These are phyloP conservation scores for Geotrichum histeridarum DNA, from an alignment of 1,139 yeast genomes.

Conservation along the genomic window DNA sequence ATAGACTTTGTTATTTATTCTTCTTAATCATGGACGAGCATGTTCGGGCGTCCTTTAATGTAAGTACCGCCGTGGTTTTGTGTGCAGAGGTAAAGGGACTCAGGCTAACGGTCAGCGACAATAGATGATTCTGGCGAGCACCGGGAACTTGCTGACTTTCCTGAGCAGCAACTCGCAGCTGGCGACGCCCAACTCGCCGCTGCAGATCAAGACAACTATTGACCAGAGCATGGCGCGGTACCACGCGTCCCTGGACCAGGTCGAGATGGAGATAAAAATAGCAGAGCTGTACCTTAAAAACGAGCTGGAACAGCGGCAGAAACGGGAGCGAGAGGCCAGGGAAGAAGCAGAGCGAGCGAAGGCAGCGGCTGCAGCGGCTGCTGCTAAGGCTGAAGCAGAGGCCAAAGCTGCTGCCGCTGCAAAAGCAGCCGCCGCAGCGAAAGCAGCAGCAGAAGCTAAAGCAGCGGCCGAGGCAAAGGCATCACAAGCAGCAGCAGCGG, in stretches of 20 bases:
- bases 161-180: conserved; percentile 15
- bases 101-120: not conserved
- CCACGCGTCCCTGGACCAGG: conserved; percentile 13
- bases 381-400: not conserved
- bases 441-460: not conserved
- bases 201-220: conserved; percentile 11
- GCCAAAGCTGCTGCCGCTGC: not conserved
- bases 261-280: conserved; percentile 12
- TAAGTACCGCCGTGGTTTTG: not conserved
- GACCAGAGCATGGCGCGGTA: conserved; percentile 14
- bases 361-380: not conserved
- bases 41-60: conserved; percentile 5
- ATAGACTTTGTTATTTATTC: no score
- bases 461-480: not conserved
- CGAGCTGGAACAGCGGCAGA: not conserved
- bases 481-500: not conserved
- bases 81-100: no score
- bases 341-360: conserved; percentile 1
- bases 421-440: not conserved
- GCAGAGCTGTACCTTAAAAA: conserved; percentile 7
- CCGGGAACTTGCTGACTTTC: conserved; percentile 16
- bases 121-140: conserved; percentile 9
- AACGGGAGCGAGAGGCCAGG: not conserved
- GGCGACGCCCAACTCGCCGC: conserved; percentile 15
- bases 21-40: conserved; percentile 5